phyloP scores from a whole-genome alignment of 805 yeast species.

The Soucietia sequanensis region DNA sequence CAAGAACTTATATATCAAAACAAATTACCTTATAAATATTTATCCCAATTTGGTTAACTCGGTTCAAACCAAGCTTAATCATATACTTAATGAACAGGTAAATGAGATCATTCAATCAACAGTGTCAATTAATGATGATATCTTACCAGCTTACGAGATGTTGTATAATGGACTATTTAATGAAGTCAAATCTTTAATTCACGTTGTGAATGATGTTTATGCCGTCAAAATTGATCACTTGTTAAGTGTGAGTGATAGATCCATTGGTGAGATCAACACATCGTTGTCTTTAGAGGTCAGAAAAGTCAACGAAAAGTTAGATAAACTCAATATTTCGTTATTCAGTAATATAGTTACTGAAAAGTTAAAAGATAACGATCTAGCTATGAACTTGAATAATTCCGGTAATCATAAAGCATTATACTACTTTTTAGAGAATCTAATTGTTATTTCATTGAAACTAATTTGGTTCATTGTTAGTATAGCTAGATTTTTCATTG shows the following conservation, averaged over 20 bases:
- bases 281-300: constrained; percentile 63
- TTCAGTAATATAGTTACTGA: constrained; percentile 22
- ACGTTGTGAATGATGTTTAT: constrained; percentile 40
- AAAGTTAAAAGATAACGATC: constrained; percentile 9
- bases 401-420: constrained; percentile 35
- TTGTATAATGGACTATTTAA: constrained; percentile 30
- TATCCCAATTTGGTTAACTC: constrained; percentile 18
- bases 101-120: constrained; percentile 12
- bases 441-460: constrained; percentile 52
- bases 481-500: constrained; percentile 36
- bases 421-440: constrained; percentile 49
- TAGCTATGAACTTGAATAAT: constrained; percentile 21
- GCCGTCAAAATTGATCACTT: constrained; percentile 59
- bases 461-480: constrained; percentile 58
- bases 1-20: constrained; percentile 10
- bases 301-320: constrained; percentile 48
- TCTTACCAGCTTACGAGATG: constrained; percentile 33
- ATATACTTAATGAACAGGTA: constrained; percentile 16
- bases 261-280: constrained; percentile 72
- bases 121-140: constrained; percentile 27
- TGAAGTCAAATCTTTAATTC: constrained; percentile 35
- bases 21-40: constrained; percentile 17
- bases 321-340: constrained; percentile 37
- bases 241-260: constrained; percentile 62
- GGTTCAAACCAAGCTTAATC: constrained; percentile 12